Conservation (phyloP, 208 protist species). For the Wallacemonas sp. region DNA sequence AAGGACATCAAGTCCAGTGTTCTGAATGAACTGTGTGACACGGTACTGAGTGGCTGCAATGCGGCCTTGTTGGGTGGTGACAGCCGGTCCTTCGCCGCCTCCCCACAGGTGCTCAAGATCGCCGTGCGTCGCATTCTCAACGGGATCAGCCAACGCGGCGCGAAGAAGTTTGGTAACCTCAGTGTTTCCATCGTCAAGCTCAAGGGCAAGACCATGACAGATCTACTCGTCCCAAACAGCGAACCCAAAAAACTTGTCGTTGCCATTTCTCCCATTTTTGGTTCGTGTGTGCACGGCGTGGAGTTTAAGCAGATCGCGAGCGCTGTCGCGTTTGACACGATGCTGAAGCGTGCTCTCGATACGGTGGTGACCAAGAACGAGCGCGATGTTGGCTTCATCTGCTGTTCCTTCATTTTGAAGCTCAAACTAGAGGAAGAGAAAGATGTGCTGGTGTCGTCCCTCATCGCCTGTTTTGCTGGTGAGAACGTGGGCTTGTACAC, state of each 20-base stretch:
- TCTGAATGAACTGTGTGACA: conserved; percentile 59
- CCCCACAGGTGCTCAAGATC: conserved; percentile 51
- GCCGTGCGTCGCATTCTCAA: conserved; percentile 55
- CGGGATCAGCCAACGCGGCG: conserved; percentile 29
- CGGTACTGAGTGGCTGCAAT: conserved; percentile 65
- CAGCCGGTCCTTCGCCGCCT: conserved; percentile 52
- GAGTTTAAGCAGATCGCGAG: conserved; percentile 36
- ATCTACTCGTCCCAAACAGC: conserved; percentile 42
- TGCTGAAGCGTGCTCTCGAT: conserved; percentile 44
- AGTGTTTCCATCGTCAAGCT: conserved; percentile 69
- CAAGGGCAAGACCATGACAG: conserved; percentile 60
- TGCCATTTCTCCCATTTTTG: conserved; percentile 81
- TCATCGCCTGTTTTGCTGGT: conserved; percentile 59
- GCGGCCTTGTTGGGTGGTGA: conserved; percentile 68
- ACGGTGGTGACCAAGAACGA: conserved; percentile 34
- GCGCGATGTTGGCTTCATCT: conserved; percentile 59
- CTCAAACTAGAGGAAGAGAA: conserved; percentile 44
- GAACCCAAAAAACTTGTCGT: conserved; percentile 67
- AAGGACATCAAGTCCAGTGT: conserved; percentile 41
- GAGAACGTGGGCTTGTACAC: conserved; percentile 76
- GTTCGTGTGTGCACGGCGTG: conserved; percentile 74
- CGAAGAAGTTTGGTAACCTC: conserved; percentile 25
- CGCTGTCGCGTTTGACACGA: conserved; percentile 39
- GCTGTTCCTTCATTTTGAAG: conserved; percentile 74
- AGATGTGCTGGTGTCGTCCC: conserved; percentile 75